Evolutionary conservation across 2,329 filamentous ascomycete species (phyloP), one percentile per base, ranked within the genome.

Genomic region (Ophiostoma ulmi): DNA sequence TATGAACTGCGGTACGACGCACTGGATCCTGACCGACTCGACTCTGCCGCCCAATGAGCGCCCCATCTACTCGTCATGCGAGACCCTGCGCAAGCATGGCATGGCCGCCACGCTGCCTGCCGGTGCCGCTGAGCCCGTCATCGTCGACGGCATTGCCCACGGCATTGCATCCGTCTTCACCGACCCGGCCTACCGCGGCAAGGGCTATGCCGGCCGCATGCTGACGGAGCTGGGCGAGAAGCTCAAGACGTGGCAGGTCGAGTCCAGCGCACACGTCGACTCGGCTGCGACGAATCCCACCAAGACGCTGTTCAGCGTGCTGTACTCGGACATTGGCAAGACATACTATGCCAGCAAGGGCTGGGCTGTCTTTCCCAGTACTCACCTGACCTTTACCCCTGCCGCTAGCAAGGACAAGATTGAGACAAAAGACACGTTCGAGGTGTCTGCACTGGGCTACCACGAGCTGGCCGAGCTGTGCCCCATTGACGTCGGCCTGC

Each of bases 241-340:
- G 48, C 78, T 87, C 35, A 72, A 75, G 70, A 75, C 72, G 2
- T 82, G 80, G 80, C 80, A 81, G 74, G 77, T 73, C 31, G 44
- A 17, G 69, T 69, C 1, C 73, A 73, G 52, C 75, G 80, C 61
- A 3, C 63, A 48, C 36, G 63, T 48, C 31, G 75, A 73, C 68
- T 76, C 74, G 52, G 76, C 35, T 67, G 31, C 14, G 22, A 58
- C 26, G 8, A 38, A n/a, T 31, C 52, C 10, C 6, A 44, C 17
- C 74, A 78, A 77, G 77, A 83, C 78, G 73, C 79, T 87, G 17
- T 95, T 94, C 79, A 94, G 91, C 0, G 86, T 96, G 8, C 83
- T 97, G 10, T 97, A 89, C 79, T 97, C 93, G 10, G 92, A 96
- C 76, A 93, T 96, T 74, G 92, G 94, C 26, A 91, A 92, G 82